These are phyloP conservation scores for Cocos nucifera DNA, from an alignment of 176 grass and related monocot species.

Conservation along the genomic window DNA sequence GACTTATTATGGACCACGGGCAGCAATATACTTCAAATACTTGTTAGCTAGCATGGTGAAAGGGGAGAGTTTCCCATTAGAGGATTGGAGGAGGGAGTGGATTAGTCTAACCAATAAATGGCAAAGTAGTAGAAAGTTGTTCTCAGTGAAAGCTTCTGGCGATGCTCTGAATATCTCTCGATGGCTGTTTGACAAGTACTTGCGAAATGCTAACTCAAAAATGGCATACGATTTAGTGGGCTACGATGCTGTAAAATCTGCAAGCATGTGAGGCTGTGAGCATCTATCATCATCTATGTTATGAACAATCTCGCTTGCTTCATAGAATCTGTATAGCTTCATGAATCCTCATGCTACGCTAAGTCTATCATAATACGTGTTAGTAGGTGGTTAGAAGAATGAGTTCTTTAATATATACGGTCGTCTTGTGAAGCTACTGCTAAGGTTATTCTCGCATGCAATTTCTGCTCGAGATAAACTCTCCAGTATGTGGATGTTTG, in stretches of 20 bases:
- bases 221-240: not conserved
- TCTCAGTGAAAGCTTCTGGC: slow-evolving; percentile 37
- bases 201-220: not conserved
- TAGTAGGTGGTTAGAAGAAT: too few species aligned
- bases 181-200: slow-evolving; percentile 40
- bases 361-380: too few species aligned
- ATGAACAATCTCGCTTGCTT: too few species aligned
- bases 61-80: slow-evolving; percentile 33
- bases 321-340: too few species aligned
- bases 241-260: not conserved
- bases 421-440: too few species aligned
- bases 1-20: slow-evolving; percentile 71
- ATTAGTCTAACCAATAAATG: slow-evolving; percentile 68
- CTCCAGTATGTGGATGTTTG: too few species aligned
- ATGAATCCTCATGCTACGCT: too few species aligned
- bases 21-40: slow-evolving; percentile 68
- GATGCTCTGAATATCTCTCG: slow-evolving; percentile 45
- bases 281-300: too few species aligned
- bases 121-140: slow-evolving; percentile 53
- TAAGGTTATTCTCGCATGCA: too few species aligned
- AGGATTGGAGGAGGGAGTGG: slow-evolving; percentile 74
- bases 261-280: slow-evolving; percentile 20
- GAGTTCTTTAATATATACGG: too few species aligned
- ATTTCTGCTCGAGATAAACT: too few species aligned
- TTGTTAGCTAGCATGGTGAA: slow-evolving; percentile 45